phyloP scores from a whole-genome alignment of 2,329 filamentous ascomycete genomes.

The Sporothrix euskadiensis region DNA sequence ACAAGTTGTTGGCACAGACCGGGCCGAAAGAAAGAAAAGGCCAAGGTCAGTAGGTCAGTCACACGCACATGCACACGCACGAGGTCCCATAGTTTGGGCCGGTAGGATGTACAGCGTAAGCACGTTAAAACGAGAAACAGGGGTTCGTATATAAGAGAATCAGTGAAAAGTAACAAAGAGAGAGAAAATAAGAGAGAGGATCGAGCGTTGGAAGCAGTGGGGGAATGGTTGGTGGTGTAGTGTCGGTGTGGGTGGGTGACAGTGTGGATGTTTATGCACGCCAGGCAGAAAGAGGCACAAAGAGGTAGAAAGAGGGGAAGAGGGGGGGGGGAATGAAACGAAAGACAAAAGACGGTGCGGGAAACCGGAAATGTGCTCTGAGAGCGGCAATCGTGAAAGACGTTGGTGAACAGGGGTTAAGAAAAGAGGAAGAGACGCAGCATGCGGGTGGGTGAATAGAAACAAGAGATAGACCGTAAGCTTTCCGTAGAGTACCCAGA shows the following conservation, averaged over 20 bases:
- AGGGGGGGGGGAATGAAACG: constrained; percentile 14
- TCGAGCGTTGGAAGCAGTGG: not conserved
- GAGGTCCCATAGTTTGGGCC: constrained; percentile 5
- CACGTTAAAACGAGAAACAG: constrained; percentile 18
- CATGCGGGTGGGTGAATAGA: not conserved
- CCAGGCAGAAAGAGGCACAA: constrained; percentile 5
- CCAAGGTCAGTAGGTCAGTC: not conserved
- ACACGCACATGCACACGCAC: not conserved
- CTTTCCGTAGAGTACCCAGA: constrained; percentile 31
- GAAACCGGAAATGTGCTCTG: not conserved
- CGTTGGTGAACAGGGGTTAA: constrained; percentile 6
- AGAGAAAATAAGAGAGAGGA: not conserved
- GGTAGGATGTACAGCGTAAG: constrained; percentile 10
- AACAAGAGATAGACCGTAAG: constrained; percentile 20
- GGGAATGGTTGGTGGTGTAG: not conserved
- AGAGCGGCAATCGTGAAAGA: constrained; percentile 14
- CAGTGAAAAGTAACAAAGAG: not conserved
- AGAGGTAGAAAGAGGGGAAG: not conserved
- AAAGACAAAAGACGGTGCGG: not conserved
- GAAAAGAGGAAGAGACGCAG: not conserved
- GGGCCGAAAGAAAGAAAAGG: not conserved
- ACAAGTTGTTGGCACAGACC: not conserved
- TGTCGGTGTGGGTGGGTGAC: not conserved
- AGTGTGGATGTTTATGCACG: constrained; percentile 16
- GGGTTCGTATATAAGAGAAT: constrained; percentile 15